These are phyloP conservation scores for Fusarium anguioides DNA, from an alignment of 2,329 filamentous ascomycete species.

Conservation along the genomic window DNA sequence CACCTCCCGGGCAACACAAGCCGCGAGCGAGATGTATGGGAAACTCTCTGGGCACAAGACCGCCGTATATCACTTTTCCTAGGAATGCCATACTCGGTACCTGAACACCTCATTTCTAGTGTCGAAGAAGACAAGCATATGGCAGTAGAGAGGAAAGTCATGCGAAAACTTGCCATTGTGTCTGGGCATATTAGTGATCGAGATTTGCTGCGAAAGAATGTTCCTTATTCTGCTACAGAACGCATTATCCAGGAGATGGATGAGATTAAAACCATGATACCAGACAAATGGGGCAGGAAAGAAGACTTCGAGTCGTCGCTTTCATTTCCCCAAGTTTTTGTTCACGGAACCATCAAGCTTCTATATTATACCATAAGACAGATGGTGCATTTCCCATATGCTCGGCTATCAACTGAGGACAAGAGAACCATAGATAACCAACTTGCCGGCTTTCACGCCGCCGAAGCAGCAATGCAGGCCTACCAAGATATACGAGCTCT, in stretches of 20 bases:
- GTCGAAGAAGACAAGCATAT: background rate
- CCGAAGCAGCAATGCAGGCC: constrained; percentile 53
- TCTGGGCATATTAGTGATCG: constrained; percentile 21
- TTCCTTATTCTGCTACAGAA: background rate
- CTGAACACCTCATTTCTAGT: background rate
- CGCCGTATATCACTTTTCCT: constrained; percentile 47
- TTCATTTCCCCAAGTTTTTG: constrained; percentile 14
- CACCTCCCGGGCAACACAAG: constrained; percentile 50
- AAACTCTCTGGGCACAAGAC: constrained; percentile 55
- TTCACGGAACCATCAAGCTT: constrained; percentile 52
- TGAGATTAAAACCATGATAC: constrained; percentile 51
- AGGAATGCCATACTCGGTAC: constrained; percentile 16
- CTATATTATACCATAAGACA: constrained; percentile 53
- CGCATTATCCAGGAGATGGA: constrained; percentile 48
- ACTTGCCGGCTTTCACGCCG: constrained; percentile 53
- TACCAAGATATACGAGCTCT: constrained; percentile 46
- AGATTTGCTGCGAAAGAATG: background rate
- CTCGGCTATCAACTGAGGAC: constrained; percentile 53
- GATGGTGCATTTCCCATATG: constrained; percentile 59
- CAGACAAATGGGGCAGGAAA: constrained; percentile 16
- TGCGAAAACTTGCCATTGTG: constrained; percentile 33
- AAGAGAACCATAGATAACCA: constrained; percentile 52
- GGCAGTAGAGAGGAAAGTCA: background rate
- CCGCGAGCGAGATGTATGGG: constrained; percentile 53
- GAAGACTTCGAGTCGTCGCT: background rate